A percentile compares a stretch with the other conserved stretches of the same genome.
Evolutionary conservation across 257 asterid genomes (phyloP).

Genomic region (Craterostigma plantagineum): DNA sequence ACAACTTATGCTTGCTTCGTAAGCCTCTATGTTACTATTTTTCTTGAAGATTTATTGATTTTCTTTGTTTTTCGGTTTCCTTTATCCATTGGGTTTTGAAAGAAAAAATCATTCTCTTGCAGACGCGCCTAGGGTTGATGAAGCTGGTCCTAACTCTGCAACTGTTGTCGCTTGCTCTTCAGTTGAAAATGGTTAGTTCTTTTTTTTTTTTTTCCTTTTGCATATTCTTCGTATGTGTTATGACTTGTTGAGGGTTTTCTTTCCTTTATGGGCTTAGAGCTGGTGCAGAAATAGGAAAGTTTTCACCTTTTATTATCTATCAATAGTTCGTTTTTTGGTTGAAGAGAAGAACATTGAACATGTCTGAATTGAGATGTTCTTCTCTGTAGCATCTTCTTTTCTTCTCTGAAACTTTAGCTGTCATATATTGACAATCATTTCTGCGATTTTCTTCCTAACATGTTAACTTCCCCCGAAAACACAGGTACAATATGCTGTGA

Average conservation of each 20-base stretch:
- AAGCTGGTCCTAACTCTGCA: constrained; percentile 16
- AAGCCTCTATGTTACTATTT: constrained; percentile 13
- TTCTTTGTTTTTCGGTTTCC: not conserved
- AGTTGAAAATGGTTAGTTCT: constrained; percentile 48
- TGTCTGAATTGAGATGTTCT: no score
- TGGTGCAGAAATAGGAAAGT: no score
- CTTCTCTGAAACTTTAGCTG: not conserved
- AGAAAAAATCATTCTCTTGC: constrained; percentile 12
- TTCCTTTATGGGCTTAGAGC: not conserved
- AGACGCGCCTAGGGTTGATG: constrained; percentile 39
- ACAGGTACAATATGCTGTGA: constrained; percentile 82
- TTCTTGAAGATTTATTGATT: constrained; percentile 2
- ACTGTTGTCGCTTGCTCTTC: constrained; percentile 33
- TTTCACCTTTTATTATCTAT: no score
- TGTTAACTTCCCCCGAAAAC: constrained; percentile 3
- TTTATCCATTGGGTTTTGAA: not conserved
- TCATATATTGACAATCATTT: not conserved
- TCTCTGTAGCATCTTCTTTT: no score
- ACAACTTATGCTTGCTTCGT: constrained; percentile 37
- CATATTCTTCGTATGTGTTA: no score
- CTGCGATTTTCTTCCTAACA: constrained; percentile 5
- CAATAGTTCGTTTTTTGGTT: not conserved
- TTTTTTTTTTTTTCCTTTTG: not conserved
- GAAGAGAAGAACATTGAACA: no score
- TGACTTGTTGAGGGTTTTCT: not conserved